Percentiles rank a stretch among this genome's conserved stretches.
Evolutionary conservation across 1,284 basidiomycete species (phyloP).

Genomic region (Cryptococcus deneoformans): DNA sequence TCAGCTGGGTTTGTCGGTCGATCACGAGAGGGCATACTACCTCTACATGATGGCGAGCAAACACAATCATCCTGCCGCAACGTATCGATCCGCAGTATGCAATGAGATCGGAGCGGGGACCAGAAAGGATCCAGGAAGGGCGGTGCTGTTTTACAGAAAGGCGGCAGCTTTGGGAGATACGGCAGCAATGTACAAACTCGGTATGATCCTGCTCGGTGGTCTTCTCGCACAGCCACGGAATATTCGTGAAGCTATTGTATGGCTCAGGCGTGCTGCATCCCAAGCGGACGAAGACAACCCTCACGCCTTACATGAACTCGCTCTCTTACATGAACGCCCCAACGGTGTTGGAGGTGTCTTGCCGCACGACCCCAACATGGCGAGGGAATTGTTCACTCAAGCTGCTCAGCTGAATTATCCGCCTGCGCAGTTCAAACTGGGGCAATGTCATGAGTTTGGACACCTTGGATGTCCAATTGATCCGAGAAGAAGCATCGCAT

Average conservation of each 20-base stretch:
- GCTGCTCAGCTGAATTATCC: slow-evolving; percentile 93
- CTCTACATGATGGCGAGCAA: slow-evolving; percentile 98
- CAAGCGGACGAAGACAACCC: slow-evolving; percentile 99
- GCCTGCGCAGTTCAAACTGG: slow-evolving; percentile 92
- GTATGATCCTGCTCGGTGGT: slow-evolving; percentile 89
- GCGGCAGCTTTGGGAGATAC: slow-evolving; percentile 95
- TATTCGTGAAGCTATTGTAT: slow-evolving; percentile 86
- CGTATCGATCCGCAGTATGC: slow-evolving; percentile 96
- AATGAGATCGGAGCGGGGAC: slow-evolving; percentile 99
- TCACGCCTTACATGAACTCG: slow-evolving; percentile 96
- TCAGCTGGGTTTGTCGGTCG: slow-evolving; percentile 87
- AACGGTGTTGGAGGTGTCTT: slow-evolving; percentile 36
- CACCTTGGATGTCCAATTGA: slow-evolving; percentile 85
- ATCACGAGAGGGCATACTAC: slow-evolving; percentile 97
- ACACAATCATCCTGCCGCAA: slow-evolving; percentile 92
- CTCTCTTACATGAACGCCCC: slow-evolving; percentile 76
- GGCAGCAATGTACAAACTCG: slow-evolving; percentile 98
- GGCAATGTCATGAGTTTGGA: slow-evolving; percentile 93
- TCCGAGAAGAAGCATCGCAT: slow-evolving; percentile 86
- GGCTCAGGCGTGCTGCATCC: slow-evolving; percentile 91
- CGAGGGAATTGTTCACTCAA: slow-evolving; percentile 84
- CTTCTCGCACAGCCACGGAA: slow-evolving; percentile 80
- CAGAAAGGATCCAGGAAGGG: slow-evolving; percentile 77
- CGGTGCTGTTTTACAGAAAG: slow-evolving; percentile 95
- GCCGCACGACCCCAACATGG: slow-evolving; percentile 58